These are phyloP conservation scores for Lichtheimia ornata DNA, from an alignment of 371 early-diverging fungal species.

Conservation along the genomic window DNA sequence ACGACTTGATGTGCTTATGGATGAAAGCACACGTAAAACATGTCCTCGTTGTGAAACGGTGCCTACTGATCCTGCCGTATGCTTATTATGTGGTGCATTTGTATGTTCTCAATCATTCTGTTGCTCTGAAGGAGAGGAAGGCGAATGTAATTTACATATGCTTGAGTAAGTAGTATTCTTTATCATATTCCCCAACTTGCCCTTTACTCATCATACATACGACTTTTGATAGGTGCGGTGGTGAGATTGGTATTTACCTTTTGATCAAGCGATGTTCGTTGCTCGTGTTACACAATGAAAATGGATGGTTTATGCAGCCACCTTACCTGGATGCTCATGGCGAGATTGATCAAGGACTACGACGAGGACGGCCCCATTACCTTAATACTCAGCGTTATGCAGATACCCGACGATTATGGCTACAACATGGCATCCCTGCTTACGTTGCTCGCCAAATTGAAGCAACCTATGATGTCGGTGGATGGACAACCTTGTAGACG, in stretches of 20 bases:
- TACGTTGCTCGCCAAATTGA: slow-evolving; percentile 90
- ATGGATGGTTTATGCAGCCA: slow-evolving; percentile 86
- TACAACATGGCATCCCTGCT: slow-evolving; percentile 84
- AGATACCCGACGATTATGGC: slow-evolving; percentile 82
- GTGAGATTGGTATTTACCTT: slow-evolving; percentile 84
- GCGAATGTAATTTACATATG: slow-evolving; percentile 92
- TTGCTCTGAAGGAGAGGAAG: slow-evolving; percentile 85
- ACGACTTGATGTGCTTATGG: slow-evolving; percentile 81
- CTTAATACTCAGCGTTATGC: slow-evolving; percentile 80
- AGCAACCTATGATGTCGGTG: slow-evolving; percentile 84
- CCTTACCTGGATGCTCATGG: slow-evolving; percentile 96
- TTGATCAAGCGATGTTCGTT: slow-evolving; percentile 82
- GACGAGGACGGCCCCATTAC: slow-evolving; percentile 84
- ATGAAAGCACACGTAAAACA: slow-evolving; percentile 71
- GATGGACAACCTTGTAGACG: slow-evolving; percentile 84
- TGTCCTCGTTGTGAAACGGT: slow-evolving; percentile 84
- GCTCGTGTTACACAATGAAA: slow-evolving; percentile 76
- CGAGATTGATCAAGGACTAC: slow-evolving; percentile 85
- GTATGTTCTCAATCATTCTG: slow-evolving; percentile 92
- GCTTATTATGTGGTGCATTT: slow-evolving; percentile 89
- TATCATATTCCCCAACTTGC: neutral
- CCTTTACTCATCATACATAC: neutral
- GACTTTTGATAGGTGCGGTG: slow-evolving; percentile 72
- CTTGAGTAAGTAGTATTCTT: slow-evolving; percentile 58
- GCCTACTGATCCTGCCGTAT: slow-evolving; percentile 89